Evolutionary conservation across 306 rosid species (phyloP), one percentile per base, ranked within the genome.

Genomic region (Begonia peltatifolia): DNA sequence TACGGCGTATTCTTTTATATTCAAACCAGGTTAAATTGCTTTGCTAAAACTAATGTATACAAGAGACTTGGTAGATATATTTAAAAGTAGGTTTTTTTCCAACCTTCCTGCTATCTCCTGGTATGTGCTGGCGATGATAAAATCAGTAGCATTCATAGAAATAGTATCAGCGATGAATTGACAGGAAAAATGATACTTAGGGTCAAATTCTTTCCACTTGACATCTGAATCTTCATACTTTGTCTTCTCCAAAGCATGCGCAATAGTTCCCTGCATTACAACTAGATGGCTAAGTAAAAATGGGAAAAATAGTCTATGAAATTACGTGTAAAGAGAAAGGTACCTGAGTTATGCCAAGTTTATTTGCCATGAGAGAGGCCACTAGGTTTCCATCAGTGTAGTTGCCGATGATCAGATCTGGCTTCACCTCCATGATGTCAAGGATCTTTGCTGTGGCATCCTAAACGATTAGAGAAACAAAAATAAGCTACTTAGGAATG

Each of bases 71-170:
- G 35, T 25, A 25, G 35, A 6, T 25, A 6, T 25, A 3, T 25
- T 25, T 17, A 17, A 25, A 25, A 25, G 1, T 25, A 6, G 35
- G 35, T 25, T 25, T 44, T 48, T 41, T 53, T 8, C 89, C 61
- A 69, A 89, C 95, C 93, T 89, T 76, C 97, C 97, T 5, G 97
- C 93, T 57, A 84, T 84, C 67, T 89, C 95, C 60, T 89, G 97
- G 71, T 69, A 89, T 64, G 97, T 84, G 75, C 97, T 89, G 41
- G 97, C 79, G 59, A 89, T 89, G 63, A 89, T 64, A 71, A 89
- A 89, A 61, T 89, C 97, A 8, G 97, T 64, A 13, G 97, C 86
- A 62, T 89, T 89, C 97, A 89, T 89, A 11, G 95, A 78, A 51
- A 89, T 74, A 51, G 82, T 79, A 51, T 89, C 95, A 46, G 93